These are phyloP conservation scores for Metrosideros polymorpha DNA, from an alignment of 441 rosid species.

Conservation along the genomic window DNA sequence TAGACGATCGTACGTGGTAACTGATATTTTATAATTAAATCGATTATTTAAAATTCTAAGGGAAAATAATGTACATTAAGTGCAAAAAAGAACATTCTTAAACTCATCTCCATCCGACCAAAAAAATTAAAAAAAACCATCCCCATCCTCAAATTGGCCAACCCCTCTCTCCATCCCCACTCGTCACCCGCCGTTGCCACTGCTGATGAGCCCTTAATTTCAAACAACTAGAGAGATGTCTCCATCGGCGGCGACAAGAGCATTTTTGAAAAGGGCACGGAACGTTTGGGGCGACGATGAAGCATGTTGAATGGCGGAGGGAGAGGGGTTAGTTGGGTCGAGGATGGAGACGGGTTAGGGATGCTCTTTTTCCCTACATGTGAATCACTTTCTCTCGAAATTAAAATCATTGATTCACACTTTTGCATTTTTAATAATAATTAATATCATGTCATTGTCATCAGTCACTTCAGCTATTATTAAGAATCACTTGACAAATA, in stretches of 20 bases:
- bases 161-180: neutral
- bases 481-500: too few relatives aligned
- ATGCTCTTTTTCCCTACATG: too few relatives aligned
- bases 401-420: neutral
- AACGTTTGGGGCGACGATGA: too few relatives aligned
- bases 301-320: too few relatives aligned
- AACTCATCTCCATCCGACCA: neutral
- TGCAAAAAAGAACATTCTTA: neutral
- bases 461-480: too few relatives aligned
- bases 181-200: neutral
- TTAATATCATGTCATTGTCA: neutral
- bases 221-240: neutral
- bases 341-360: too few relatives aligned
- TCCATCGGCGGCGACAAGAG: accelerated
- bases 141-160: neutral
- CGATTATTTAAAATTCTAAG: neutral
- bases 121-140: too few relatives aligned
- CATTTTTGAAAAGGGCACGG: neutral
- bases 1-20: neutral
- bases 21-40: neutral
- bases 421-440: neutral
- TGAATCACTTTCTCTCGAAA: too few relatives aligned
- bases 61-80: neutral
- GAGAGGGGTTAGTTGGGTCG: too few relatives aligned
- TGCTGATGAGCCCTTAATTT: neutral